These are phyloP conservation scores for Cercospora sojina DNA, from an alignment of 2,329 filamentous ascomycete genomes.

Conservation along the genomic window DNA sequence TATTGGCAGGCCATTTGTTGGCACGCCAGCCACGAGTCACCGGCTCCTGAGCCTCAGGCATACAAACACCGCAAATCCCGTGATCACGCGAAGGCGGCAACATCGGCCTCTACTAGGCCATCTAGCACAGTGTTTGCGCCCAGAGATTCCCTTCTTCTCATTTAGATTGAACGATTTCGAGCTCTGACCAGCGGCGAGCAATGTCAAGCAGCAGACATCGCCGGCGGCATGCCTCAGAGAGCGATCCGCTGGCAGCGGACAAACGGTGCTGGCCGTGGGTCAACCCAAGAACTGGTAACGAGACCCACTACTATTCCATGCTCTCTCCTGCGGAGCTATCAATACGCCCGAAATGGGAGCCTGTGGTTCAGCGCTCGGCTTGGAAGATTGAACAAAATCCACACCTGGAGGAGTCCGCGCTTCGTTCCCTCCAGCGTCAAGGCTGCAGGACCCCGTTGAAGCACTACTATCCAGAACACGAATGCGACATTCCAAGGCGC, in stretches of 20 bases:
- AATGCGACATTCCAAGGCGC: constrained; percentile 14
- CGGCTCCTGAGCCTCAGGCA: not conserved
- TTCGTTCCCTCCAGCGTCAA: constrained; percentile 17
- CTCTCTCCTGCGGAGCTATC: not conserved
- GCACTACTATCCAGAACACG: constrained; percentile 16
- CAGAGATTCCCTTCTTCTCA: no score
- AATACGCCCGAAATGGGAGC: constrained; percentile 17
- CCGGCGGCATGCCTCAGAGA: not conserved
- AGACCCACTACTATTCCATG: not conserved
- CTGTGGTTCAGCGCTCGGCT: constrained; percentile 3
- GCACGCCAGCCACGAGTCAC: not conserved
- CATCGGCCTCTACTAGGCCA: not conserved
- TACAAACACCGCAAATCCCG: not conserved
- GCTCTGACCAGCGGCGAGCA: no score
- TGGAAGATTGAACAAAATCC: constrained; percentile 15
- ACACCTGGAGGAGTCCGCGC: constrained; percentile 8
- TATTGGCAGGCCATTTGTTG: not conserved
- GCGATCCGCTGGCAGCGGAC: not conserved
- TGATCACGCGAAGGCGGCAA: not conserved
- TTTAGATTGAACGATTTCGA: no score
- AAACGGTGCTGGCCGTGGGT: not conserved
- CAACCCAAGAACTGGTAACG: not conserved
- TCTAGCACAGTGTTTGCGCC: no score
- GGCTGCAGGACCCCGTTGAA: constrained; percentile 17
- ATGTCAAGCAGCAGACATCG: not conserved